Conservation (phyloP, 2,329 filamentous ascomycete species). For the Lecanoromycetidae sp. region DNA sequence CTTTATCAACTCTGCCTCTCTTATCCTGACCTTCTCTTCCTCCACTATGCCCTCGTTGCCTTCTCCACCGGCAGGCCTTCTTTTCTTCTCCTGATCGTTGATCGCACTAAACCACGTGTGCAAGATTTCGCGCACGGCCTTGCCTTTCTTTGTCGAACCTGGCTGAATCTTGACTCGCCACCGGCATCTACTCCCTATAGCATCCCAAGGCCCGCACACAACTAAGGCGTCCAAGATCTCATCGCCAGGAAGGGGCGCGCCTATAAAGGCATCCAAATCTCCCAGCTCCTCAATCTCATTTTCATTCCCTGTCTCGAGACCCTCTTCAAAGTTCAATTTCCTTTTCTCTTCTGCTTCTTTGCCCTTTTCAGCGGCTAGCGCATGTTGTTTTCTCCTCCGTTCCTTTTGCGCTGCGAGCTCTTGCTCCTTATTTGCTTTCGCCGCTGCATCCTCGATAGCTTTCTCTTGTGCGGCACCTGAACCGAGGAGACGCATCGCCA, state of each 20-base stretch:
- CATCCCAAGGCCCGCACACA: slow-evolving; percentile 52
- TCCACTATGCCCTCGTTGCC: slow-evolving; percentile 49
- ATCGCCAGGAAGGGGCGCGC: slow-evolving; percentile 66
- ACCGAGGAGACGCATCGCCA: slow-evolving; percentile 80
- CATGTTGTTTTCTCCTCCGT: slow-evolving; percentile 68
- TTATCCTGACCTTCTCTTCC: slow-evolving; percentile 67
- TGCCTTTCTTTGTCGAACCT: slow-evolving; percentile 81
- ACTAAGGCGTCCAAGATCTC: slow-evolving; percentile 53
- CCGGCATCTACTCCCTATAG: slow-evolving; percentile 55
- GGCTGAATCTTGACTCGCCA: slow-evolving; percentile 95
- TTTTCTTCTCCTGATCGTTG: slow-evolving; percentile 37
- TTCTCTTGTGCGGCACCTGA: slow-evolving; percentile 55
- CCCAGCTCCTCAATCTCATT: slow-evolving; percentile 39
- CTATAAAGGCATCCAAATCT: slow-evolving; percentile 57
- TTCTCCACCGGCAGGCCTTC: slow-evolving; percentile 29
- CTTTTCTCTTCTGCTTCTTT: slow-evolving; percentile 65
- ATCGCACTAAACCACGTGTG: slow-evolving; percentile 54
- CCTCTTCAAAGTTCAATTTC: slow-evolving; percentile 47
- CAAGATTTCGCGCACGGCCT: slow-evolving; percentile 84
- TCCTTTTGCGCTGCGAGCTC: slow-evolving; percentile 60
- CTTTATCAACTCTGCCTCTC: slow-evolving; percentile 75
- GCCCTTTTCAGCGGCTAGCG: slow-evolving; percentile 61
- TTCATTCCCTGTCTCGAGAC: slow-evolving; percentile 47
- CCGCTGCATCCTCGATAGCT: slow-evolving; percentile 51
- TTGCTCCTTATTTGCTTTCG: slow-evolving; percentile 57